Evolutionary conservation across 306 rosid genomes (phyloP), one percentile per base, ranked within the genome.

Genomic region (Inga laurina): DNA sequence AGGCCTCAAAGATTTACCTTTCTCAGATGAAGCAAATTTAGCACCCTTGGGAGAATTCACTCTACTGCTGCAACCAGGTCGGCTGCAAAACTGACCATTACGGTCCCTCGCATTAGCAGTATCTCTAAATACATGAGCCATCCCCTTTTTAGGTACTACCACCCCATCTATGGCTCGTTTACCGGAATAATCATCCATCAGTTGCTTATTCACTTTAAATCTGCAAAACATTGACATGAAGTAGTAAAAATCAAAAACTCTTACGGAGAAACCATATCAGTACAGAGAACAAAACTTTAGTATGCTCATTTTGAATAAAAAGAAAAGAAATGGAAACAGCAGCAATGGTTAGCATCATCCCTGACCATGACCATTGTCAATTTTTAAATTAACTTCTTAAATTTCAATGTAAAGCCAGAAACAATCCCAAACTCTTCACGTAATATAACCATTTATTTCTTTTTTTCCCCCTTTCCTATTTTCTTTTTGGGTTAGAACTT

Each of bases 161-260:
- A 91, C 82, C 79, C 92, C 90, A 56, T 88, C 82, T 46, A 22
- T 82, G 72, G 92, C 88, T 88, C 94, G 89, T 91, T 92, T 97
- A 80, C 98, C 89, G 30, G 97, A 89, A 88, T 82, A 93, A 62
- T 86, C 97, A 86, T 92, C 98, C 99, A 97, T 94, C 90, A 77
- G 79, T 85, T 43, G 59, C 19, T 39, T 75, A 30, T 67, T 74
- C 83, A 85, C 79, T 85, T 88, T 88, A 85, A 85, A 83, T 86
- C 97, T 90, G 90, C 69, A 87, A 87, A 61, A 88, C 22, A 74
- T 37, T n/a, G 72, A 61, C 72, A 65, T 8, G 13, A 69, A 54
- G 66, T 13, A 71, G 44, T 30, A 82, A 43, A 70, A 2, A 71
- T 75, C 18, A 71, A 81, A 74, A 78, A 15, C 62, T 49, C 83